These are phyloP conservation scores for Lachnellula willkommii DNA, from an alignment of 2,329 filamentous ascomycete genomes.

Conservation along the genomic window DNA sequence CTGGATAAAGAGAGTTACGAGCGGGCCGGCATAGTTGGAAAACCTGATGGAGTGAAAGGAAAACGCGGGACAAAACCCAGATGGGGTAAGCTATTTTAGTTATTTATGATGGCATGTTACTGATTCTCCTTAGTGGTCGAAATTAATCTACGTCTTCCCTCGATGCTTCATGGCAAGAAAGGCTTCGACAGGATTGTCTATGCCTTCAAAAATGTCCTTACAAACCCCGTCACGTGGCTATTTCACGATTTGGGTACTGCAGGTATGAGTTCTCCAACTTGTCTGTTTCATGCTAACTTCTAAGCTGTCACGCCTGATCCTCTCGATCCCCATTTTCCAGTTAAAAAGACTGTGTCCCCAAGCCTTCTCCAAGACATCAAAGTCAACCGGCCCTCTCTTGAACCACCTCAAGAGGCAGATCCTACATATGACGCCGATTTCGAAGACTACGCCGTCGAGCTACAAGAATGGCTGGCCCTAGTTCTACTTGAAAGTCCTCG, in stretches of 20 bases:
- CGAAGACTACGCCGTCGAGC: constrained; percentile 56
- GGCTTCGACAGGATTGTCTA: constrained; percentile 29
- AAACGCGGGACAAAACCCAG: constrained; percentile 58
- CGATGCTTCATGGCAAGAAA: constrained; percentile 57
- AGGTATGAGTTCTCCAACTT: constrained; percentile 34
- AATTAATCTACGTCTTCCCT: constrained; percentile 64
- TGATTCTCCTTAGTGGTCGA: constrained; percentile 56
- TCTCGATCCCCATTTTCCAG: constrained; percentile 42
- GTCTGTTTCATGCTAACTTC: neutral
- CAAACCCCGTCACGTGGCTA: constrained; percentile 65
- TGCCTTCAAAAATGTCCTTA: constrained; percentile 61
- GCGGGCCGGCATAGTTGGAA: constrained; percentile 71
- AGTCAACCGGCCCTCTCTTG: constrained; percentile 26
- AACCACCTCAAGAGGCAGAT: constrained; percentile 27
- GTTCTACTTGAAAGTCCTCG: constrained; percentile 61
- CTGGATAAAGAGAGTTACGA: constrained; percentile 80
- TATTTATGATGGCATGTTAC: constrained; percentile 25
- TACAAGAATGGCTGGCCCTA: constrained; percentile 74
- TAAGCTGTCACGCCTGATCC: constrained; percentile 46
- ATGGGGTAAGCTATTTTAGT: constrained; percentile 54
- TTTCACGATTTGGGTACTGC: constrained; percentile 58
- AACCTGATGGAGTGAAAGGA: constrained; percentile 55
- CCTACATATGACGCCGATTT: constrained; percentile 44
- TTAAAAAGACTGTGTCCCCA: constrained; percentile 36
- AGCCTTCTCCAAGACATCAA: constrained; percentile 27